Evolutionary conservation across 2,329 filamentous ascomycete genomes (phyloP).

Genomic region (Rutstroemia sp.): DNA sequence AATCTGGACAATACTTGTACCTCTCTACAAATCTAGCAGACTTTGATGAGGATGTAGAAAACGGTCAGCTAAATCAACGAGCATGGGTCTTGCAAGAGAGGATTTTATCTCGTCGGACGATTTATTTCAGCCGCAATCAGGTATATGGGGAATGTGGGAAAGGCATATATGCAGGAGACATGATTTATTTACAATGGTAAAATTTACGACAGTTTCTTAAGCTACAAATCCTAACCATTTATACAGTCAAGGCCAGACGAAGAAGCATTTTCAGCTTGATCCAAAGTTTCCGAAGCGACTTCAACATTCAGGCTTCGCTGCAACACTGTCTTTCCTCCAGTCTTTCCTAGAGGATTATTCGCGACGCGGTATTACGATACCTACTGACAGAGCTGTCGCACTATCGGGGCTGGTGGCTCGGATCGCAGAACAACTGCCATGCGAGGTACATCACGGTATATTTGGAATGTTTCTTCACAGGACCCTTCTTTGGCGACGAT

Average conservation of each 20-base stretch:
- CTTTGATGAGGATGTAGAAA: slow-evolving; percentile 29
- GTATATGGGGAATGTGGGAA: slow-evolving; percentile 34
- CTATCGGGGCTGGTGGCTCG: not conserved
- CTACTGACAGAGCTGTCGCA: not conserved
- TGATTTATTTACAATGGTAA: slow-evolving; percentile 25
- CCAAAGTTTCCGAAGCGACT: slow-evolving; percentile 19
- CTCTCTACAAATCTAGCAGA: slow-evolving; percentile 17
- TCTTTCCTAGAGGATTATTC: not conserved
- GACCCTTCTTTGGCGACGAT: not conserved
- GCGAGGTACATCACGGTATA: not conserved
- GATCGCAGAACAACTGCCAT: too few species aligned
- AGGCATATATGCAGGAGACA: slow-evolving; percentile 30
- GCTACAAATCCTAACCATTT: not conserved
- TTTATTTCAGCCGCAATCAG: slow-evolving; percentile 32
- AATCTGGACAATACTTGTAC: too few species aligned
- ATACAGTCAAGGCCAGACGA: too few species aligned
- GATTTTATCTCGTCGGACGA: slow-evolving; percentile 30
- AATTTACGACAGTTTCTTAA: not conserved
- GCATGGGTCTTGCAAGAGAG: slow-evolving; percentile 37
- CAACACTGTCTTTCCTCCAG: not conserved
- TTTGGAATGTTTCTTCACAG: not conserved
- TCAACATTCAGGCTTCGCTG: not conserved
- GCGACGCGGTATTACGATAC: not conserved
- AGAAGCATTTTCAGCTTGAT: slow-evolving; percentile 23
- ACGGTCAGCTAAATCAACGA: slow-evolving; percentile 29